phyloP scores from a whole-genome alignment of 1,284 basidiomycete species.

The Ceratorhiza oryzae-sativae region DNA sequence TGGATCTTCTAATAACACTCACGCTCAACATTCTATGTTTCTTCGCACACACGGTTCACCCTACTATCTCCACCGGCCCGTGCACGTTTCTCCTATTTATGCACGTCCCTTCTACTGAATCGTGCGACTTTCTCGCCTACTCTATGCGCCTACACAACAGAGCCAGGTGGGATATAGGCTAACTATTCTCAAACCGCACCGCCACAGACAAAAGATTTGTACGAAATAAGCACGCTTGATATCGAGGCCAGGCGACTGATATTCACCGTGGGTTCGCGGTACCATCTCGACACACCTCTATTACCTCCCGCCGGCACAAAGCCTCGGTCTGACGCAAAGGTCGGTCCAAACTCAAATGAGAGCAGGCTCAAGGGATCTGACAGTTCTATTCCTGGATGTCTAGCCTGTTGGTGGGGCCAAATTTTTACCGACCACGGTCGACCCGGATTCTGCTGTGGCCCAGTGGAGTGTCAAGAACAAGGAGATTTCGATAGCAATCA shows the following conservation, averaged over 20 bases:
- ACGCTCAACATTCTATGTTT: neutral
- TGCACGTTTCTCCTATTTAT: constrained; percentile 9
- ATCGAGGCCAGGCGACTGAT: constrained; percentile 32
- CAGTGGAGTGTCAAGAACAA: constrained; percentile 30
- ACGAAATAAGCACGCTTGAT: constrained; percentile 21
- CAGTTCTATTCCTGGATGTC: neutral
- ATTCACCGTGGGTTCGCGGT: constrained; percentile 23
- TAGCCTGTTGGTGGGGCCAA: constrained; percentile 20
- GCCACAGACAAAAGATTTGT: constrained; percentile 15
- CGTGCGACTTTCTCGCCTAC: neutral
- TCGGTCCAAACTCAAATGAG: neutral
- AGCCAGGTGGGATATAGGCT: neutral
- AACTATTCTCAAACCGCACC: neutral
- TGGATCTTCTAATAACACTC: constrained; percentile 10
- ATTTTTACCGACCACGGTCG: constrained; percentile 29
- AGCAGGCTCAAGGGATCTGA: neutral
- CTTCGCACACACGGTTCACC: neutral
- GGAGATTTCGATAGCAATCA: constrained; percentile 10
- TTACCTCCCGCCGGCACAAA: constrained; percentile 20
- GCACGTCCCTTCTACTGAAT: neutral
- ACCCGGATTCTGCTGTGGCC: constrained; percentile 33
- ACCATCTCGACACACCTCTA: constrained; percentile 36
- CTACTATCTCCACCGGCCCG: neutral
- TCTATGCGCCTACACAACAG: neutral
- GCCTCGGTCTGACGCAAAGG: constrained; percentile 1